A percentile compares a stretch with the other conserved stretches of the same genome.
These are phyloP conservation scores for Puccinia polysora DNA, from an alignment of 1,284 basidiomycete genomes.

Conservation along the genomic window DNA sequence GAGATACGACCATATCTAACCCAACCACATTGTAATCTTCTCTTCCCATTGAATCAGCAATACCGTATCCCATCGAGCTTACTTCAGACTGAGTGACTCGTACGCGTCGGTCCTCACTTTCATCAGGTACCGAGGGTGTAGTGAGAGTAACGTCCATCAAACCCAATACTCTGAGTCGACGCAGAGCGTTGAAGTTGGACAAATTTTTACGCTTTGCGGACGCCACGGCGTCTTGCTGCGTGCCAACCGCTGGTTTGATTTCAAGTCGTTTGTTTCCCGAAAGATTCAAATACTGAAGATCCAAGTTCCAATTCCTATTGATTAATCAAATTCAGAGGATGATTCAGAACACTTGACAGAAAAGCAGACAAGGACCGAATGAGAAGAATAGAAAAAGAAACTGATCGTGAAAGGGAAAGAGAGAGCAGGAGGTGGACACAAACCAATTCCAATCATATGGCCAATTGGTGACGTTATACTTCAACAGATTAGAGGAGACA, in stretches of 20 bases:
- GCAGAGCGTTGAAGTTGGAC: conserved; percentile 80
- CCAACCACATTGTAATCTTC: conserved; percentile 58
- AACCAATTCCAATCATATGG: conserved; percentile 99
- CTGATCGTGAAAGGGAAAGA: not conserved
- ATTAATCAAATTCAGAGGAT: not conserved
- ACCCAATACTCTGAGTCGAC: conserved; percentile 78
- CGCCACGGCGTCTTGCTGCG: conserved; percentile 55
- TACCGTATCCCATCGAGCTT: conserved; percentile 91
- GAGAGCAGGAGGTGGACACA: conserved; percentile 47
- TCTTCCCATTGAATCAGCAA: conserved; percentile 86
- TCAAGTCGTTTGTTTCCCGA: conserved; percentile 83
- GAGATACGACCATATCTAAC: conserved; percentile 83
- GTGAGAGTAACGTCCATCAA: conserved; percentile 97
- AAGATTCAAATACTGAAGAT: conserved; percentile 81
- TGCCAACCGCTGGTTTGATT: conserved; percentile 63
- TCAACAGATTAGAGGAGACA: conserved; percentile 87
- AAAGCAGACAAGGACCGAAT: too few species aligned
- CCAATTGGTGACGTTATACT: conserved; percentile 98
- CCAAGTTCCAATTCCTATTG: conserved; percentile 90
- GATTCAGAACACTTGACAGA: too few species aligned
- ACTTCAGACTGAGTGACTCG: conserved; percentile 87
- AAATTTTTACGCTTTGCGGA: conserved; percentile 57
- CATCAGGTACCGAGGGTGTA: conserved; percentile 78
- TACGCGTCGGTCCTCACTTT: conserved; percentile 82
- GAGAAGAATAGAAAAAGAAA: not conserved